Evolutionary conservation across 1,139 yeast genomes (phyloP), one percentile per base, ranked within the genome.

Genomic region (Nakaseomyces nivariensis): DNA sequence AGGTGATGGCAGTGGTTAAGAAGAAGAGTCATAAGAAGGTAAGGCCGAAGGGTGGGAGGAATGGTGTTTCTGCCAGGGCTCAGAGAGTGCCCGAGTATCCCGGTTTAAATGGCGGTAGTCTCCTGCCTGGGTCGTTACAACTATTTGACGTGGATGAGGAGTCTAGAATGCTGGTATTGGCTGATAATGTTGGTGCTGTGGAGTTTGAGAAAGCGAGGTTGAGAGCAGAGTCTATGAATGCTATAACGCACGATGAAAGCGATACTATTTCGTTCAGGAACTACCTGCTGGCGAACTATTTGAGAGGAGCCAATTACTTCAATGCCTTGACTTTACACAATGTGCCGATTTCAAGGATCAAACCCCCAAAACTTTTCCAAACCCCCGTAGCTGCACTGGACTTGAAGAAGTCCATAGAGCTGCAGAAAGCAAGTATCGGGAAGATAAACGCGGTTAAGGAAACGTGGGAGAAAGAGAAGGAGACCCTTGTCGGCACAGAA

Each of bases 201-300:
- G 34, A 41, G 40, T 55, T 54, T 34, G 63, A 57, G 47, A 52
- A 49, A 13, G 50, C 55, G 37, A 50, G 67, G 44, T 48, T 62
- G 48, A 56, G 56, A 45, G 60, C 67, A 3, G 66, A 61, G 43
- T 58, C 57, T 34, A 51, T 60, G 3, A 56, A 55, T n/a, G 49
- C 60, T 1, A 52, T 32, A 6, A 34, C 38, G 29, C 67, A 64
- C 47, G 68, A 64, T 52, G 66, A 62, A 48, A 63, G 67, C 50
- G 68, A 64, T 45, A 62, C 65, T 1, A 56, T 63, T 5, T 64
- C 68, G 11, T 64, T 58, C 45, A 52, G 67, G 31, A 51, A 58
- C 27, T 52, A 60, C 52, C 46, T 62, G 13, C 48, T 62, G 50
- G 58, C 56, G 44, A 62, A 63, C 43, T 60, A 56, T 41, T 53